Conservation (phyloP, 2,329 filamentous ascomycete species). For the Penicillium sp. region DNA sequence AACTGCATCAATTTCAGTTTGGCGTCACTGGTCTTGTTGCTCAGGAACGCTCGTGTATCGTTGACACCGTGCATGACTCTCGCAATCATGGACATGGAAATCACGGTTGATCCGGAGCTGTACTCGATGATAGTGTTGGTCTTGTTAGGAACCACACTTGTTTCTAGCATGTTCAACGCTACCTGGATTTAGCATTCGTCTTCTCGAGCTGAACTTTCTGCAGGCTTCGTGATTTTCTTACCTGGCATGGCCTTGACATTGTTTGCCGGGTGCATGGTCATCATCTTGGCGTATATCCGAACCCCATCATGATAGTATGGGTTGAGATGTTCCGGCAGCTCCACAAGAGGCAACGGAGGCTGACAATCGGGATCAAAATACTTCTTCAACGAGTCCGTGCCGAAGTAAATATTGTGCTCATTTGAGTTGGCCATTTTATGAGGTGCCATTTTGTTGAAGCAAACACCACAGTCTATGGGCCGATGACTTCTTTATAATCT, state of each 20-base stretch:
- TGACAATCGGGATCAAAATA: constrained; percentile 61
- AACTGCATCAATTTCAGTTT: constrained; percentile 60
- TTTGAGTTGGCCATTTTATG: constrained; percentile 30
- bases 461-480: background rate
- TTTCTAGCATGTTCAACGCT: constrained; percentile 54
- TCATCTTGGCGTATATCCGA: constrained; percentile 65
- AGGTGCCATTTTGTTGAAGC: constrained; percentile 1
- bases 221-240: constrained; percentile 2
- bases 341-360: constrained; percentile 61
- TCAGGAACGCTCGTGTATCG: constrained; percentile 57
- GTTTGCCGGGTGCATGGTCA: constrained; percentile 63
- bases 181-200: background rate
- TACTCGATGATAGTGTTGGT: constrained; percentile 59
- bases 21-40: constrained; percentile 57
- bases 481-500: background rate
- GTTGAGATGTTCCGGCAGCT: constrained; percentile 59
- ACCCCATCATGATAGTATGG: constrained; percentile 59
- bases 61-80: constrained; percentile 53
- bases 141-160: constrained; percentile 42
- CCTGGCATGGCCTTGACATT: constrained; percentile 64
- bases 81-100: constrained; percentile 59
- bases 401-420: constrained; percentile 57
- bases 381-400: constrained; percentile 56
- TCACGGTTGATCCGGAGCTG: constrained; percentile 62
- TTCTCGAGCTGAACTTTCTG: background rate